Evolutionary conservation across 192 early-diverging fungal species (phyloP), one percentile per base, ranked within the genome.

Genomic region (Podila horticola): DNA sequence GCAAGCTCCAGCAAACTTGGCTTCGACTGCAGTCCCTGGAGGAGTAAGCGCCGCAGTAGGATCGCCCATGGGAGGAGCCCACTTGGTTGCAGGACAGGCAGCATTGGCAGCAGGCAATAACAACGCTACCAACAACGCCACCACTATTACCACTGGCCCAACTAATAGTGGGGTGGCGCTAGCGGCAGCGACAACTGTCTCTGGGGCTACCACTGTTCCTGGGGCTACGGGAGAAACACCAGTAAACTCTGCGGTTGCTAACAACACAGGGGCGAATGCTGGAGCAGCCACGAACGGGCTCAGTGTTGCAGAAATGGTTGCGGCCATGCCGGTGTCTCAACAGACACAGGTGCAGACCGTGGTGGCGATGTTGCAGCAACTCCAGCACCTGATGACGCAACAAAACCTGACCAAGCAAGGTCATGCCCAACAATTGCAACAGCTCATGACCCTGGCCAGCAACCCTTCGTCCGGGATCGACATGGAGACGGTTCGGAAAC

Each of bases 321-420:
- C 61, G 10, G 63, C 30, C n/a, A 67, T 79, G 70, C 61, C 75
- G 1, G n/a, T 29, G 4, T 24, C 75, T 1, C 75, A 79, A 30
- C 69, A 72, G 38, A 31, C 51, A 45, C 65, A 60, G 17, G 66
- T 79, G 4, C 75, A 79, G 22, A 31, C 49, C 7, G 60, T 79
- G 15, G 55, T 79, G 0, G 65, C 69, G 7, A 79, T 79, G 75
- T 69, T 72, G 28, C 75, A 72, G 20, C 75, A 79, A 41, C 58
- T 79, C 9, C 69, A 66, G 24, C 26, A 63, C 5, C 65, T 79
- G 4, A 49, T 50, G 20, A 24, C 9, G 3, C 75, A 67, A 45
- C 64, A 62, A 19, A 24, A 11, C 17, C 63, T 63, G 62, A 50
- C 62, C 30, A 64, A 7, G 3, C 69, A 79, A 17, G 52, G 66